Base-by-base conservation (phyloP, 202 grass and related monocot genomes). In the Zizania palustris region DNA sequence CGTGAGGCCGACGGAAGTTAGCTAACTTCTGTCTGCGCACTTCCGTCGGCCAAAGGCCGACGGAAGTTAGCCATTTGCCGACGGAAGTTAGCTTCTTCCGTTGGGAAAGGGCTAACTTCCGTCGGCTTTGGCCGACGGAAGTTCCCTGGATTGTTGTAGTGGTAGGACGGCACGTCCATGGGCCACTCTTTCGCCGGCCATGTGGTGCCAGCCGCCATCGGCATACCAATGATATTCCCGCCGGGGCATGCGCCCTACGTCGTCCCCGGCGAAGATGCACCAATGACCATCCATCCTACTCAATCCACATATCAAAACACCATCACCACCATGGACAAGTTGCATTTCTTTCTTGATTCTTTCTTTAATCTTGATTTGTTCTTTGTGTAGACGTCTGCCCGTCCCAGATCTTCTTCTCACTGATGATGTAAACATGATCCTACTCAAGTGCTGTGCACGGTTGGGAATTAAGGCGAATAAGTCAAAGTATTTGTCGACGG, bases 211-310 rank as follows among this genome's bases (percentile, higher is more conserved):
- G 87, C 87, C 1, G 95, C 87, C 44, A 87, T 92, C 3, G 91
- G 96, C 14, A 95, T 89, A 61, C 91, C 89, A 4, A 89, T 95
- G 2, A 89, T 99, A 91, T 89, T 99, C 71, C 96, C 96, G 36
- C 91, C 91, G 16, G 83, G 87, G 0, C 91, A 98, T 66, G 60
- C 89, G 35, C 87, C 96, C 34, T 98, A 95, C 60, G 91, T 84
- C 71, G 73, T 92, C 85, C 96, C 96, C 0, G 89, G 65, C 81
- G 3, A 86, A 91, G 51, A 93, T 97, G 89, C 96, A 94, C 62
- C 85, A 86, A 63, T 93, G 71, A 84, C 70, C 9, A 20, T 69
- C 37, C 38, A 9, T 10, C 51, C 19, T 15, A 8, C 72, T 62
- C 19, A n/a, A 20, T 39, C 62, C 22, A 16, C 57, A 75, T 28